Evolutionary conservation across 441 rosid genomes (phyloP).

Genomic region (Capsella rubella): DNA sequence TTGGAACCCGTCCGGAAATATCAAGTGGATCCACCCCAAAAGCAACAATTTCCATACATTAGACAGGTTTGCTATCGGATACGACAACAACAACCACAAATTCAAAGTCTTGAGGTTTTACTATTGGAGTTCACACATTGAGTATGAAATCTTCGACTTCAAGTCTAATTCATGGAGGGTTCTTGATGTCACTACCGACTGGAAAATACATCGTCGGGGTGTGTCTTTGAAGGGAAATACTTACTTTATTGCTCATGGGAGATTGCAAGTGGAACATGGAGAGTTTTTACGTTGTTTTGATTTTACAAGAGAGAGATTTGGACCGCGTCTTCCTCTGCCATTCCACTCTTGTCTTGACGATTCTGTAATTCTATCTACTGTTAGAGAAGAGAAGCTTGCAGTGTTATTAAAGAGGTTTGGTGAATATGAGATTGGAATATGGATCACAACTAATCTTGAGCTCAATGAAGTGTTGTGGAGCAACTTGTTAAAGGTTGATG

Average conservation of each 20-base stretch:
- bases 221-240: not conserved
- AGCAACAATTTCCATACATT: not conserved
- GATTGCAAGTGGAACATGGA: not conserved
- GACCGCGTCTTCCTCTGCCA: not conserved
- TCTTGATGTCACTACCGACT: not conserved
- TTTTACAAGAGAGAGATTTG: conserved; percentile 15
- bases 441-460: conserved; percentile 15
- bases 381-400: conserved; percentile 2
- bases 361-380: not conserved
- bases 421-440: not conserved
- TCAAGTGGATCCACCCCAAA: conserved; percentile 2
- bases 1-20: conserved; percentile 10
- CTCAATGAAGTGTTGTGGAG: not conserved
- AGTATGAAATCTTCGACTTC: conserved; percentile 2
- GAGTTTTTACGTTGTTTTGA: not conserved
- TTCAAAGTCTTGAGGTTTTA: conserved; percentile 16
- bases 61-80: conserved; percentile 4
- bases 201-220: not conserved
- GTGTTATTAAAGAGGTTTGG: not conserved
- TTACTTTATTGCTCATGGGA: conserved; percentile 1
- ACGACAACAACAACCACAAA: not conserved
- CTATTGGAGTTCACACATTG: not conserved
- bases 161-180: not conserved
- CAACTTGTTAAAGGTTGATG: not conserved
- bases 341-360: not conserved